Evolutionary conservation across 2,329 filamentous ascomycete species (phyloP), one percentile per base, ranked within the genome.

Genomic region (Esteya vermicola): DNA sequence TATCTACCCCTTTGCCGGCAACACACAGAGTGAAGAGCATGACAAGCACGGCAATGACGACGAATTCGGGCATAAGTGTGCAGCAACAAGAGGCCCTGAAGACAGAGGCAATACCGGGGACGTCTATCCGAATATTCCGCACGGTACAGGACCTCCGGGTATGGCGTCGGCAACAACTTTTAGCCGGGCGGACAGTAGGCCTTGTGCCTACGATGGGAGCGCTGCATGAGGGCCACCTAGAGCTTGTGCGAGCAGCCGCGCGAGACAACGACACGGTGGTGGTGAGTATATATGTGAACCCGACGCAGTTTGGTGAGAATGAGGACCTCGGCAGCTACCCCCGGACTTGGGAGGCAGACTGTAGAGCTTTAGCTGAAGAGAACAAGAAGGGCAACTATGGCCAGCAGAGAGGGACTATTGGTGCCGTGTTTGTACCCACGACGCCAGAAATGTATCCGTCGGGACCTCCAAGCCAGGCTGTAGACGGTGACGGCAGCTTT

Each of bases 191-290:
- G 42, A 78, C 78, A 33, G 78, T 98, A 43, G 85, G 82, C 43
- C 75, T 98, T 22, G 86, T 98, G 27, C 91, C 91, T 2, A 98
- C 91, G 25, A 96, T 98, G 91, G 91, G 91, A 46, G 91, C 91
- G 37, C 71, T 98, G n/a, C 91, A 98, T 59, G 73, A 78, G 41
- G 91, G 91, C 31, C 91, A 98, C 61, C 62, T 94, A 38, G 82
- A 83, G 4, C 72, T 98, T 19, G 81, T 94, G 52, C 81, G 85
- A 43, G 73, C 78, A 50, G 91, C 91, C 4, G 88, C 88, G 2
- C 66, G 69, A 36, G 85, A 93, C 52, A 91, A 86, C 61, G 81
- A 83, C 48, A 74, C 86, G 50, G 83, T 96, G 42, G 78, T 95
- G 45, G 83, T 98, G 41, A 86, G 81, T 55, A 80, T 96, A 50